Evolutionary conservation across 1,284 basidiomycete genomes (phyloP), one percentile per base, ranked within the genome.

Genomic region (Cutaneotrichosporon curvatum): DNA sequence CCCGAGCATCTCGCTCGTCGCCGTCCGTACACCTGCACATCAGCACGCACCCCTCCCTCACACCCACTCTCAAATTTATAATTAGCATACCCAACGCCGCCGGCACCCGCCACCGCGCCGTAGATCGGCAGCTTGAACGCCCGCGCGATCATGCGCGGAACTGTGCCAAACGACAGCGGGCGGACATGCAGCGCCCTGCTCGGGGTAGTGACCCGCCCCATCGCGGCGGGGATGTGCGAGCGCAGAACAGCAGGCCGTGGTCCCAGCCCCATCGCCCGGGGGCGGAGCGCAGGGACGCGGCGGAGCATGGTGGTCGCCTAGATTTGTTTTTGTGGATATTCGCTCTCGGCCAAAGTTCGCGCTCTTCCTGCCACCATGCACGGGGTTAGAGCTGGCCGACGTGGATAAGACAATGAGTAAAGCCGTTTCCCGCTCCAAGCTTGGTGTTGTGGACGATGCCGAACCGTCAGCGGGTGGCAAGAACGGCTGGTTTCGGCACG

Each of bases 41-140:
- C 22, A 50, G 48, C 40, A 15, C 19, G 1, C 37, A 42, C 1
- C 14, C 6, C 25, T 28, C 25, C 12, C 25, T 12, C 25, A 7
- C 6, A 71, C 80, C 57, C 52, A 87, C 89, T 87, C 75, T 95
- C 89, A 60, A 91, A 82, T 73, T 88, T 89, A 75, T 90, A 92
- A 66, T 90, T 90, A 15, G 87, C 89, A 70, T 92, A 94, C 6
- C 85, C 86, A 47, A 91, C 74, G 0, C 87, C 84, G n/a, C 90
- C 89, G 1, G 84, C 89, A 11, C 89, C 88, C 19, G 89, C 79
- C 0, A 87, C 87, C 19, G 82, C 84, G 12, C 84, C 86, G 25
- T 87, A 88, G 53, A 88, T 77, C 28, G 88, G 88, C 2, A 92
- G 81, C 43, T 84, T 76, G 63, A 92, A 88, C 0, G 87, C 88